Evolutionary conservation across 2,329 filamentous ascomycete genomes (phyloP), one percentile per base, ranked within the genome.

Genomic region (Diplocarpon rosae): DNA sequence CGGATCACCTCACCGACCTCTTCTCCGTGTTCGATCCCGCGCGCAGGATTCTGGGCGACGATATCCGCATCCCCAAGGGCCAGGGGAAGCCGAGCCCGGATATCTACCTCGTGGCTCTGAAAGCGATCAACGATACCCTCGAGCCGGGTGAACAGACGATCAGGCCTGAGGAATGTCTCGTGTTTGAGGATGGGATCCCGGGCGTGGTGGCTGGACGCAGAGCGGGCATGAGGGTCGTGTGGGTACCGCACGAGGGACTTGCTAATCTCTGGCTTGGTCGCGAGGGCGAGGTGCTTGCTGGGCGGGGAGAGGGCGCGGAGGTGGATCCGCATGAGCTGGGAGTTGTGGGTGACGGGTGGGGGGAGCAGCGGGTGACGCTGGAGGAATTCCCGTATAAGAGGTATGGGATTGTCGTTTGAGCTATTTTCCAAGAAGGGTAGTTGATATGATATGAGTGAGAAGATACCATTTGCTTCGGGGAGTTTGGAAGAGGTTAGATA

Each of bases 101-200:
- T 65, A 96, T 98, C 55, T 98, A 93, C 65, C 68, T 93, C 13
- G 71, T 96, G 0, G 90, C 92, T 0, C 69, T 98, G 39, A 72
- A 83, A 63, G 84, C 80, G 3, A 83, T 96, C 63, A 96, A 96
- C 65, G 76, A 77, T 37, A 76, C 76, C 9, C 68, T 93, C 10
- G 68, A 70, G 0, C 66, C 71, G 3, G 78, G 76, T 33, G 78
- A 83, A 39, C 66, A 73, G 51, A 66, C 73, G 46, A 82, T 98
- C 52, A 71, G 62, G 45, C 87, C 89, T 0, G 83, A 85, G 54
- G 90, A 96, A 65, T 96, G 90, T 61, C 71, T 96, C 12, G 92
- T 96, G 0, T 95, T 96, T 57, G 92, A 96, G 66, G 92, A 96
- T 65, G 85, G 83, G 30, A 87, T 96, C 2, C 86, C 88, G 0